Evolutionary conservation across 2,329 filamentous ascomycete genomes (phyloP).

Genomic region (Pyrenophora seminiperda): DNA sequence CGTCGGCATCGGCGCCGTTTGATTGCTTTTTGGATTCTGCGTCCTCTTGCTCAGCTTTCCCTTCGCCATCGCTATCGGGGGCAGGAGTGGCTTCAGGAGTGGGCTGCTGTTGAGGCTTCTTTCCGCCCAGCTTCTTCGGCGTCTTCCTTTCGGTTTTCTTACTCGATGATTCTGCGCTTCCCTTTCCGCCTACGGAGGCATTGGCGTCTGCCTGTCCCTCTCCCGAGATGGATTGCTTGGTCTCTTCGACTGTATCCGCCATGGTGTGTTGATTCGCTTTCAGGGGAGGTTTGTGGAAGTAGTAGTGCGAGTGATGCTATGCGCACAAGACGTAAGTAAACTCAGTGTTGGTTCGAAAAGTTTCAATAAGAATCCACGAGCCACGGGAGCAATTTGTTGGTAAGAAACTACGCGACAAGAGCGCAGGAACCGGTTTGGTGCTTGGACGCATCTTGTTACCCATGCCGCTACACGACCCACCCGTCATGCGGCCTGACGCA

Average conservation of each 20-base stretch:
- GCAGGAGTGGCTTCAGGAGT: conserved; percentile 56
- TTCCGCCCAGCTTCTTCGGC: conserved; percentile 57
- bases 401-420: conserved; percentile 36
- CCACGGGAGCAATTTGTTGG: conserved; percentile 39
- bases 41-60: conserved; percentile 51
- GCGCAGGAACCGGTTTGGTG: conserved; percentile 47
- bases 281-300: conserved; percentile 8
- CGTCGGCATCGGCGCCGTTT: conserved; percentile 44
- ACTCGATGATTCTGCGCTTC: conserved; percentile 48
- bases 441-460: conserved; percentile 33
- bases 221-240: conserved; percentile 44
- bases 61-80: conserved; percentile 51
- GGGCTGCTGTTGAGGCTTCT: conserved; percentile 52
- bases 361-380: conserved; percentile 19
- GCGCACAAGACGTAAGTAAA: conserved; percentile 18
- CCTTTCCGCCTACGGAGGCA: conserved; percentile 45
- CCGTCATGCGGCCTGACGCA: conserved; percentile 47
- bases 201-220: conserved; percentile 47
- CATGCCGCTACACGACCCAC: conserved; percentile 44
- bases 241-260: conserved; percentile 48
- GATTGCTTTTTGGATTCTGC: conserved; percentile 41
- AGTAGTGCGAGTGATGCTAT: conserved; percentile 9
- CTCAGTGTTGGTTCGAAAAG: conserved; percentile 23
- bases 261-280: conserved; percentile 33
- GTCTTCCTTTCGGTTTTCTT: conserved; percentile 55